Conservation (phyloP, 202 grass and related monocot species). For the Setaria italica region DNA sequence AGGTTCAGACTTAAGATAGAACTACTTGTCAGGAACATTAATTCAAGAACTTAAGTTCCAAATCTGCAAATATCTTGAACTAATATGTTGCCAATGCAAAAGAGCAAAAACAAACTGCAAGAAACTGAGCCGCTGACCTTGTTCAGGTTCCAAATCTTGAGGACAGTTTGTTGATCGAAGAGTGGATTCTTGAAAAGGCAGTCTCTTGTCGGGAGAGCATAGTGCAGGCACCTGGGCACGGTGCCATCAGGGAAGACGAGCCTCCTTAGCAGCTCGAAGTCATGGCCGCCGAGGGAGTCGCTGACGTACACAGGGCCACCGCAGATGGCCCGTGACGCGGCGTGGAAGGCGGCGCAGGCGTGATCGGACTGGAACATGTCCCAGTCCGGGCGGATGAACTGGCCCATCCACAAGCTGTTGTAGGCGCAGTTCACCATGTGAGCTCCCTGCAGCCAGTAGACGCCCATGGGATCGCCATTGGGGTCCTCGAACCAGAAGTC, state of each 20-base stretch:
- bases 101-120: not conserved
- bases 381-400: conserved; percentile 70
- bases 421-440: conserved; percentile 75
- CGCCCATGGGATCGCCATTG: conserved; percentile 64
- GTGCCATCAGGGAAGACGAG: too few relatives aligned
- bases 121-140: conserved; percentile 36
- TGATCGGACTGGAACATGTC: conserved; percentile 84
- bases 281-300: too few relatives aligned
- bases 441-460: conserved; percentile 68
- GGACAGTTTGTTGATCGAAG: conserved; percentile 58
- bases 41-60: not conserved
- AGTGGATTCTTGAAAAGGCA: conserved; percentile 65
- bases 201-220: conserved; percentile 60
- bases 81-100: not conserved
- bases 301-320: too few relatives aligned
- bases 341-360: conserved; percentile 61
- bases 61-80: not conserved
- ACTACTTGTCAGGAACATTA: not conserved
- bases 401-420: conserved; percentile 80
- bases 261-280: too few relatives aligned
- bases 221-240: conserved; percentile 45
- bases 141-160: conserved; percentile 83
- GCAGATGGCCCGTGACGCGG: conserved; percentile 57
- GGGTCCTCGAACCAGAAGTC: conserved; percentile 72
- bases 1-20: not conserved